Conservation (phyloP, 768 basidiomycete genomes). For the Agaricus bisporus region DNA sequence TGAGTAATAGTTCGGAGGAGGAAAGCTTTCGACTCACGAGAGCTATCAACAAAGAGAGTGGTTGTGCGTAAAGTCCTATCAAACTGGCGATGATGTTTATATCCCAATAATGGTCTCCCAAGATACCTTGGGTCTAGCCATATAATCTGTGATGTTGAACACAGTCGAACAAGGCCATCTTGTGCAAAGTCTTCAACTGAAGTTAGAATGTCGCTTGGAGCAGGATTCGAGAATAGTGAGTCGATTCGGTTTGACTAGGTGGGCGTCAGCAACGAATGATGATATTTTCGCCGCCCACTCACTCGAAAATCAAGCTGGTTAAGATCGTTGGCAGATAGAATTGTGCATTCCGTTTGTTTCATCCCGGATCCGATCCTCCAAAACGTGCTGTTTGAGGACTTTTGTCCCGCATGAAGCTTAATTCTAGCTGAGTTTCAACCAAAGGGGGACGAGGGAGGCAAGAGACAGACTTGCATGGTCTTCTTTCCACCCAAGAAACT, state of each 20-base stretch:
- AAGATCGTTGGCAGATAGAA: conserved; percentile 40
- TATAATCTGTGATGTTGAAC: conserved; percentile 54
- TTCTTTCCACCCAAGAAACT: conserved; percentile 29
- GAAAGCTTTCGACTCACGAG: conserved; percentile 24
- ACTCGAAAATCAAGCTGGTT: conserved; percentile 54
- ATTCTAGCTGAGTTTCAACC: conserved; percentile 14
- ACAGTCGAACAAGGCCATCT: conserved; percentile 44
- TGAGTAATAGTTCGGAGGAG: background rate
- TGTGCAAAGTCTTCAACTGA: conserved; percentile 39
- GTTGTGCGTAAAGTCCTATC: conserved; percentile 51
- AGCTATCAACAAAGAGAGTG: conserved; percentile 24
- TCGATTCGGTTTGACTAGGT: background rate
- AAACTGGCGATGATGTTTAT: conserved; percentile 51
- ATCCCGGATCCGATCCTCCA: conserved; percentile 44
- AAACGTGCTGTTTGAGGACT: conserved; percentile 26
- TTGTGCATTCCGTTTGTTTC: conserved; percentile 31
- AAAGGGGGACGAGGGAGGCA: background rate
- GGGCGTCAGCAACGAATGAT: background rate
- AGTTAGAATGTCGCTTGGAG: conserved; percentile 38
- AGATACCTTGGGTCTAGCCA: conserved; percentile 67
- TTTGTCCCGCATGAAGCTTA: background rate
- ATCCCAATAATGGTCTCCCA: conserved; percentile 51
- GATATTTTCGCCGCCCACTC: conserved; percentile 13
- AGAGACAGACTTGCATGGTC: conserved; percentile 31
- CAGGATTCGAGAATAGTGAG: conserved; percentile 21